Base-by-base conservation (phyloP, 2,329 filamentous ascomycete genomes). In the Fusarium sp. region DNA sequence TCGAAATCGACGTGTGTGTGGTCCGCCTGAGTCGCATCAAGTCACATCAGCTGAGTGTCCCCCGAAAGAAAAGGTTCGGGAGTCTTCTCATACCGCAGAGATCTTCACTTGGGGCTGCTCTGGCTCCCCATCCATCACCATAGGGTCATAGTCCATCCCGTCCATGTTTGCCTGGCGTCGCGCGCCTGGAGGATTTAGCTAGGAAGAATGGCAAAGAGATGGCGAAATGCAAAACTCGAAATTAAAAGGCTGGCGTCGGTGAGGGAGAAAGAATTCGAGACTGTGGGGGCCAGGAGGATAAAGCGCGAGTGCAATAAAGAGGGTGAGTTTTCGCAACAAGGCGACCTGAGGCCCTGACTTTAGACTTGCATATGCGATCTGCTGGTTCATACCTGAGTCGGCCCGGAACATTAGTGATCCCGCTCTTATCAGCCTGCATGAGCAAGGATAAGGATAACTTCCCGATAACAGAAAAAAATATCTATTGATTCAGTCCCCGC, bases 1-100 rank as follows among this genome's bases (percentile, higher is more conserved):
- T 96, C 90, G 83, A 98, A 98, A 81, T 97, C 91, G 78, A 97
- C 94, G 75, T 92, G 90, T 73, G 90, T 88, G 67, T 83, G 83
- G 76, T 94, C 92, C 69, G 92, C 92, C 93, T 97, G 72, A 56
- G 49, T 66, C 43, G 50, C 59, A 71, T 66, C 59, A 70, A 58
- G 60, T 74, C 58, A 74, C 55, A 67, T 66, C 66, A 69, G 63
- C 36, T 59, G 47, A 61, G 48, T 36, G 36, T 40, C 37, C 46
- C 50, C 41, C 42, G 48, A 55, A 60, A 35, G 25, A 50, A 53
- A 50, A 21, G 33, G 18, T 25, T 43, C 54, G 47, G 41, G 40
- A 50, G 29, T 25, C 33, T 58, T 67, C 50, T 66, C 81, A 56
- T 82, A 88, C 85, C 73, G 86, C 85, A 58, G 85, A 87, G 71